These are phyloP conservation scores for Ceratonia siliqua DNA, from an alignment of 306 rosid species.

Conservation along the genomic window DNA sequence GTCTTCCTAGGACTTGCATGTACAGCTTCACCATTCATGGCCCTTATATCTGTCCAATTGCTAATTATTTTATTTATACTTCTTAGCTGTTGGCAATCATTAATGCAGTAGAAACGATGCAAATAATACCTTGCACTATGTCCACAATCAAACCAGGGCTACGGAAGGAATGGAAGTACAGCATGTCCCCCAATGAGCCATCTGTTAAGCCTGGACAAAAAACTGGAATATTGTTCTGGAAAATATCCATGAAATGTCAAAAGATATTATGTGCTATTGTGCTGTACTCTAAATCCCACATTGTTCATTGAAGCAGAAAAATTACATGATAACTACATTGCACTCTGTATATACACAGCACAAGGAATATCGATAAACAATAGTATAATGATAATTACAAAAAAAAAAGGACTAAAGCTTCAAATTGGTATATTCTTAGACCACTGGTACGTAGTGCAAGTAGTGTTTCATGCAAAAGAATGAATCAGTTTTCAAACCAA, in stretches of 20 bases:
- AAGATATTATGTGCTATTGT: background rate
- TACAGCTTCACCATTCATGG: conserved; percentile 89
- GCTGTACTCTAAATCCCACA: background rate
- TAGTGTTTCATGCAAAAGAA: background rate
- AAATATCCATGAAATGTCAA: conserved; percentile 23
- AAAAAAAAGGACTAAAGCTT: background rate
- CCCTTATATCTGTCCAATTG: conserved; percentile 77
- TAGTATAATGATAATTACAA: background rate
- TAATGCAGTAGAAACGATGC: conserved; percentile 12
- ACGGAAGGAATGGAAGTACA: conserved; percentile 85
- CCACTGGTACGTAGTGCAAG: background rate
- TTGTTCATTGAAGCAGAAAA: background rate
- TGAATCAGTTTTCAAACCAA: background rate
- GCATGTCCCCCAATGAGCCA: conserved; percentile 97
- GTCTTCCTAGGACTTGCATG: conserved; percentile 89
- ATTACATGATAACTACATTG: background rate
- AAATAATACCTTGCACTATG: conserved; percentile 68
- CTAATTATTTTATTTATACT: conserved; percentile 21
- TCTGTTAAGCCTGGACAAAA: conserved; percentile 93
- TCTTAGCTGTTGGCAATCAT: background rate
- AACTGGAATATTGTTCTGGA: conserved; percentile 88
- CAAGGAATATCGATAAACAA: conserved; percentile 11
- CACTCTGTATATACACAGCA: background rate
- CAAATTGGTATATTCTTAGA: background rate
- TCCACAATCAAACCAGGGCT: conserved; percentile 81